phyloP scores from a whole-genome alignment of 2,329 filamentous ascomycete species.

The Aureobasidium sp. region DNA sequence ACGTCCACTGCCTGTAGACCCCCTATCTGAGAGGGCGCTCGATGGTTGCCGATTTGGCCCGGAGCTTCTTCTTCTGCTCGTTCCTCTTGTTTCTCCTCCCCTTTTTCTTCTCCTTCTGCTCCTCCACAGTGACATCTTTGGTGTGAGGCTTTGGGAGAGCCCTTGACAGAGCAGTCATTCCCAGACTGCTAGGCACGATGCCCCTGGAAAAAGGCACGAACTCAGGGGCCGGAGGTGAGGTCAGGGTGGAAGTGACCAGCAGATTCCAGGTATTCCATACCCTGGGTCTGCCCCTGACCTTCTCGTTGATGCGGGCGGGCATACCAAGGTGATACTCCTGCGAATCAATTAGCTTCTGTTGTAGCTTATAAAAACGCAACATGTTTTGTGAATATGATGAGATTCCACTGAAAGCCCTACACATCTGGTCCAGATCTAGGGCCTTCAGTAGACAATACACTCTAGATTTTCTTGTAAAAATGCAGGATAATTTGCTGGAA shows the following conservation, averaged over 20 bases:
- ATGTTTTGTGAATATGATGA: neutral
- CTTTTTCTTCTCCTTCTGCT: neutral
- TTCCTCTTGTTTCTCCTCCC: neutral
- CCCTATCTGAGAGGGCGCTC: neutral
- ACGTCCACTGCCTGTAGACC: neutral
- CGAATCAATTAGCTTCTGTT: neutral
- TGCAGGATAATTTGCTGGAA: neutral
- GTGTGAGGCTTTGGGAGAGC: neutral
- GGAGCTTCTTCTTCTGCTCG: neutral
- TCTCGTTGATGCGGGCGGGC: neutral
- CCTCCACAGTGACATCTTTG: neutral
- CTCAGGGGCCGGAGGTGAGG: neutral
- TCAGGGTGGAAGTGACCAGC: neutral
- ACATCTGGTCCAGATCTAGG: neutral
- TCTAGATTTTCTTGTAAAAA: neutral
- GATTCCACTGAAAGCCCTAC: neutral
- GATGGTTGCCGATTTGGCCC: neutral
- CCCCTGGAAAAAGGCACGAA: neutral
- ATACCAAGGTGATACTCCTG: neutral
- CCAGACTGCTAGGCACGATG: neutral
- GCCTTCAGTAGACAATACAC: neutral
- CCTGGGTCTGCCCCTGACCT: neutral
- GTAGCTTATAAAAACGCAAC: neutral
- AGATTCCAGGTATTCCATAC: neutral
- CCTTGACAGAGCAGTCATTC: neutral